Evolutionary conservation across 2,329 filamentous ascomycete genomes (phyloP).

Genomic region (Microdochium trichocladiopsis): DNA sequence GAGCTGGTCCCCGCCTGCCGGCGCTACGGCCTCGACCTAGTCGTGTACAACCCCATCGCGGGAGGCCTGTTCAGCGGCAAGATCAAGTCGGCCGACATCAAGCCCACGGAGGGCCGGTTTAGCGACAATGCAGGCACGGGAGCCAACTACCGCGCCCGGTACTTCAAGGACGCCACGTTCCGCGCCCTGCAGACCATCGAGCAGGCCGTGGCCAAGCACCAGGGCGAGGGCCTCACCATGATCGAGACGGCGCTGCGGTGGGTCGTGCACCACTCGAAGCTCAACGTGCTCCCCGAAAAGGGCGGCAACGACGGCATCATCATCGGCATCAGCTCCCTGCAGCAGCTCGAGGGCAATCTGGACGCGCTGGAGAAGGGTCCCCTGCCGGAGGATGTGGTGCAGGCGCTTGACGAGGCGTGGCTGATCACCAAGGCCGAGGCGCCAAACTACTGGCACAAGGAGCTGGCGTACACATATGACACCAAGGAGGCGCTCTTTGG

Average conservation of each 20-base stretch:
- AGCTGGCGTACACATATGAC: constrained; percentile 61
- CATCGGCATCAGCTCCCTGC: constrained; percentile 49
- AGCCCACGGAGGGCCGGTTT: constrained; percentile 63
- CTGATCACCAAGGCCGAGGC: constrained; percentile 53
- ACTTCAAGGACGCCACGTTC: constrained; percentile 61
- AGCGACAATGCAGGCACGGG: constrained; percentile 46
- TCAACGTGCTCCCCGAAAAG: constrained; percentile 33
- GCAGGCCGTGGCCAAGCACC: constrained; percentile 57
- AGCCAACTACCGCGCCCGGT: constrained; percentile 55
- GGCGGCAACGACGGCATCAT: constrained; percentile 52
- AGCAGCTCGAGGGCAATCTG: constrained; percentile 52
- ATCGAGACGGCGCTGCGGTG: constrained; percentile 71
- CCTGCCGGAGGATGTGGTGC: constrained; percentile 67
- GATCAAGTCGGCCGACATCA: constrained; percentile 58
- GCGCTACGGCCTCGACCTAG: constrained; percentile 71
- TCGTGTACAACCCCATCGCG: constrained; percentile 76
- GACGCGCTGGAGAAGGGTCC: constrained; percentile 59
- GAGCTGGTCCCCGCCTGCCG: constrained; percentile 69
- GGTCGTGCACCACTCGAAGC: constrained; percentile 62
- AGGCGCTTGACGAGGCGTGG: constrained; percentile 75
- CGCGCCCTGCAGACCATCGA: constrained; percentile 63
- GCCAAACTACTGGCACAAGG: constrained; percentile 47
- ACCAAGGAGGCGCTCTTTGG: constrained; percentile 53
- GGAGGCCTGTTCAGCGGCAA: constrained; percentile 78
- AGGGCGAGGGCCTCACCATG: constrained; percentile 44